These are phyloP conservation scores for Colletotrichum falcatum DNA, from an alignment of 2,329 filamentous ascomycete genomes.

Conservation along the genomic window DNA sequence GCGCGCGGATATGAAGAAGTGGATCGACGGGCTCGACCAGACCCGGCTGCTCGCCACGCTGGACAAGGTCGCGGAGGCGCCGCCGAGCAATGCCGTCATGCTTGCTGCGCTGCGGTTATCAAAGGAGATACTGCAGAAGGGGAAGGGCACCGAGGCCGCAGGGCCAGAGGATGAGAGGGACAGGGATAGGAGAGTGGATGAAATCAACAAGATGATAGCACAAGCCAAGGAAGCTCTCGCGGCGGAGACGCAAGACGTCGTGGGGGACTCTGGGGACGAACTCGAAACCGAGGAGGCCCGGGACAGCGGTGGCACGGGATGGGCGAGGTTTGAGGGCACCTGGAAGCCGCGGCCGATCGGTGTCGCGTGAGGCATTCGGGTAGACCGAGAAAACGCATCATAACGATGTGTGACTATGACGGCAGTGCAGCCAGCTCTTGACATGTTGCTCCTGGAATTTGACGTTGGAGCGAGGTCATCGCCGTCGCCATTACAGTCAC, in stretches of 20 bases:
- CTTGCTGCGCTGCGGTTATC: constrained; percentile 59
- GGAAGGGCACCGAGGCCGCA: constrained; percentile 27
- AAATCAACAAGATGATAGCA: constrained; percentile 42
- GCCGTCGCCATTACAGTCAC: constrained; percentile 3
- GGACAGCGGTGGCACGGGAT: constrained; percentile 50
- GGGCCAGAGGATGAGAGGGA: constrained; percentile 40
- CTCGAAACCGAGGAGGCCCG: constrained; percentile 28
- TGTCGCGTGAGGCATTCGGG: constrained; percentile 54
- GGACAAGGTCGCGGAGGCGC: constrained; percentile 53
- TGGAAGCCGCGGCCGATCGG: constrained; percentile 72
- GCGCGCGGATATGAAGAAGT: constrained; percentile 45
- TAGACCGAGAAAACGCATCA: not conserved
- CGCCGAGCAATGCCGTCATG: constrained; percentile 58
- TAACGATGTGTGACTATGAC: not conserved
- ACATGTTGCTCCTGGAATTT: not conserved
- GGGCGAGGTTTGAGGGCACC: constrained; percentile 62
- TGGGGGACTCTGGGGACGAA: constrained; percentile 23
- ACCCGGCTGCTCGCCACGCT: constrained; percentile 53
- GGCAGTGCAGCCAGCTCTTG: not conserved
- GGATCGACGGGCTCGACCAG: constrained; percentile 53
- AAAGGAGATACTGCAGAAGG: constrained; percentile 53
- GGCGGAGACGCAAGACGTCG: constrained; percentile 27
- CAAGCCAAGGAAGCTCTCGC: constrained; percentile 32
- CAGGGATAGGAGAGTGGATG: constrained; percentile 45
- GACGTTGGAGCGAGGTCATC: not conserved